phyloP scores from a whole-genome alignment of 192 early-diverging fungal species.

The Coemansia sp. region DNA sequence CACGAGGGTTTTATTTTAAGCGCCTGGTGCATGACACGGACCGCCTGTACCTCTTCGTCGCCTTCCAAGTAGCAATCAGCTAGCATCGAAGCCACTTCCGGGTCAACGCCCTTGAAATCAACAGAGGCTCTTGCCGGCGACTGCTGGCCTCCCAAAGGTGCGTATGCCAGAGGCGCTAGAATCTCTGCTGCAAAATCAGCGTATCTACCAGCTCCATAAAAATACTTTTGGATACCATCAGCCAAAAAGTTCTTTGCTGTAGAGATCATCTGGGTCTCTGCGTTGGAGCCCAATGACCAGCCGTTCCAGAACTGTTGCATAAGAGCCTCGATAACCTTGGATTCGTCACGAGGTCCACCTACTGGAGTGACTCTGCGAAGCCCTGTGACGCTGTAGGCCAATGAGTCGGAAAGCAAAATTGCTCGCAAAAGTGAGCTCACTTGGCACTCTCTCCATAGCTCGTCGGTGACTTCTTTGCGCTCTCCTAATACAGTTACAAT shows the following conservation, averaged over 20 bases:
- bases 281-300: constrained; percentile 91
- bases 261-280: constrained; percentile 94
- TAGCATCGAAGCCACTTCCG: constrained; percentile 87
- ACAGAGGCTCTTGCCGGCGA: constrained; percentile 12
- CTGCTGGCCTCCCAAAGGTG: constrained; percentile 35
- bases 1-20: constrained; percentile 72
- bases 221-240: constrained; percentile 88
- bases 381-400: constrained; percentile 81
- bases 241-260: constrained; percentile 85
- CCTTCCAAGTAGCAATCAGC: constrained; percentile 75
- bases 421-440: constrained; percentile 87
- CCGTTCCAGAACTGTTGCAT: constrained; percentile 83
- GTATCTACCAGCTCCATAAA: constrained; percentile 77
- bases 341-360: constrained; percentile 69
- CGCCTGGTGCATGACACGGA: constrained; percentile 82
- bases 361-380: constrained; percentile 90
- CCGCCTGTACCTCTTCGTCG: constrained; percentile 93
- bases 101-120: constrained; percentile 61
- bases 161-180: constrained; percentile 65
- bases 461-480: constrained; percentile 69
- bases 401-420: constrained; percentile 87
- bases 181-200: constrained; percentile 73
- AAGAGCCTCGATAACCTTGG: constrained; percentile 81
- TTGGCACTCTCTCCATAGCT: constrained; percentile 90
- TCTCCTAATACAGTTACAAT: constrained; percentile 88